Base-by-base conservation (phyloP, 169 alveolate genomes). In the Plasmodium coatneyi region DNA sequence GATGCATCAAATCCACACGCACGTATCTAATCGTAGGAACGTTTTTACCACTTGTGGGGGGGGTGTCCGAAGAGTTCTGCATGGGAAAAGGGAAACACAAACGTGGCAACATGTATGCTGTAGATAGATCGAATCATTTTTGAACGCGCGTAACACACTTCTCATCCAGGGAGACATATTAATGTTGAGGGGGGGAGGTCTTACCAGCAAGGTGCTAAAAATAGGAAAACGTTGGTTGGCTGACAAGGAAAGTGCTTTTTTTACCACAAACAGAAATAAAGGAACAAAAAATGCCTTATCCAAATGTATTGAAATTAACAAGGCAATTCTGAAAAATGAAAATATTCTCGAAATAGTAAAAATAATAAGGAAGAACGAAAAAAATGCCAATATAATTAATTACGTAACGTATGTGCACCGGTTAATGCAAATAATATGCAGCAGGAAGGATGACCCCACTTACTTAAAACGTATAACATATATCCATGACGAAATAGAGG, bases 331-430 rank as follows among this genome's bases (percentile, higher is more conserved):
- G 83, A 82, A 82, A 54, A 70, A 49, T 82, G 82, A 28, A 16
- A 70, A 71, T 81, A 43, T 91, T 36, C 36, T 91, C 54, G 86
- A 91, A 36, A 43, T 91, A 71, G 83, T 91, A 91, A 80, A 46
- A 82, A 56, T 91, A 71, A 76, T 91, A 80, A 82, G 81, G 39
- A 32, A 80, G 19, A 80, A 91, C 71, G 66, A 80, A 71, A 82
- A 46, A 39, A 19, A 81, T 80, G 25, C 56, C 22, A 91, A 91
- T 81, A 81, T 91, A 80, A 82, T 91, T 71, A 91, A 91, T 39
- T 46, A 78, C 60, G 95, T 91, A 32, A 91, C 95, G 14, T 80
- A 70, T 71, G 25, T 91, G 32, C 95, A 91, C 78, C 80, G 56
- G 46, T 80, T 81, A 80, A 91, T 91, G 82, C 95, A 78, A 81